A percentile compares a stretch with the other conserved stretches of the same genome.
These are phyloP conservation scores for Balakata baccata DNA, from an alignment of 345 rosid species.

Conservation along the genomic window DNA sequence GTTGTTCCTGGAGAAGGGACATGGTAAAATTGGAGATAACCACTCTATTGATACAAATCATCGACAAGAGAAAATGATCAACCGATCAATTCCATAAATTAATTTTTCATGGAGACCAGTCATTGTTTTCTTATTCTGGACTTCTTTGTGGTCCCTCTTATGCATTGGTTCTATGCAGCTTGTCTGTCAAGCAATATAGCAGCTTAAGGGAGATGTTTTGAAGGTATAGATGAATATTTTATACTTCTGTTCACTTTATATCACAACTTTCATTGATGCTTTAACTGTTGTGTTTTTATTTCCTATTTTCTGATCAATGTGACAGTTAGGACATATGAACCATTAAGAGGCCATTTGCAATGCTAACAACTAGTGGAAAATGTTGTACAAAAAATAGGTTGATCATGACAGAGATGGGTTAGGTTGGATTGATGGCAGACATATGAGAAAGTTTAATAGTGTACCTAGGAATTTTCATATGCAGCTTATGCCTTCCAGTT, in stretches of 20 bases:
- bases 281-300: background rate
- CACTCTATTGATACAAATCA: slow-evolving; percentile 23
- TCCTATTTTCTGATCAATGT: background rate
- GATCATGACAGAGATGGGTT: background rate
- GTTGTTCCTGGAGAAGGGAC: slow-evolving; percentile 45
- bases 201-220: slow-evolving; percentile 76
- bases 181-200: slow-evolving; percentile 61
- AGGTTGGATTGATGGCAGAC: background rate
- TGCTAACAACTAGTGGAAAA: background rate
- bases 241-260: slow-evolving; percentile 2
- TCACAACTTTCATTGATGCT: background rate
- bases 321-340: background rate
- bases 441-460: background rate
- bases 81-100: slow-evolving; percentile 24
- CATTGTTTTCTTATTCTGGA: slow-evolving; percentile 62
- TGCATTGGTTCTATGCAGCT: slow-evolving; percentile 58
- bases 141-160: slow-evolving; percentile 65
- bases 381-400: background rate
- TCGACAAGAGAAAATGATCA: slow-evolving; percentile 25
- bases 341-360: background rate
- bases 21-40: slow-evolving; percentile 27
- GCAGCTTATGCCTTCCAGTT: background rate
- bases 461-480: background rate
- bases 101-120: slow-evolving; percentile 59
- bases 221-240: slow-evolving; percentile 47